These are phyloP conservation scores for Gracilaria vermiculophylla DNA, from an alignment of 23 red algal species.

Conservation along the genomic window DNA sequence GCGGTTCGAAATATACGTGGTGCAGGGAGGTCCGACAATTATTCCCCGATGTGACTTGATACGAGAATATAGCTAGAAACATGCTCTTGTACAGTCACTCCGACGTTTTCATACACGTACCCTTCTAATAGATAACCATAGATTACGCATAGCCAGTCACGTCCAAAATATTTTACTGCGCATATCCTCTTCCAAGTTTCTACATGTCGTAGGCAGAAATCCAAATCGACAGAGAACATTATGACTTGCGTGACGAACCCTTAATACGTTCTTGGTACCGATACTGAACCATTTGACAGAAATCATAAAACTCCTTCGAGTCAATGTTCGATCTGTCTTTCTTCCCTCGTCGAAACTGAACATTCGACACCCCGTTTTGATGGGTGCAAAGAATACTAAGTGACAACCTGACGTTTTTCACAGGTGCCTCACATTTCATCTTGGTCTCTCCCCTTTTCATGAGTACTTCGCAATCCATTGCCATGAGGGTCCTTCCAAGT, in stretches of 20 bases:
- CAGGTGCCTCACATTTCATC: constrained; percentile 62
- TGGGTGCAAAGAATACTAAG: constrained; percentile 60
- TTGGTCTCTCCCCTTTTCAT: constrained; percentile 73
- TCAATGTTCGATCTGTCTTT: constrained; percentile 58
- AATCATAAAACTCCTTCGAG: constrained; percentile 59
- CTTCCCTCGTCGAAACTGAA: constrained; percentile 44
- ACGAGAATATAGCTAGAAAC: neutral
- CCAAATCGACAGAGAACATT: neutral
- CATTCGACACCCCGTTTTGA: constrained; percentile 33
- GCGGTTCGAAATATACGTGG: neutral
- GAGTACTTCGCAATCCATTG: constrained; percentile 61
- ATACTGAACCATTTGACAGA: constrained; percentile 42
- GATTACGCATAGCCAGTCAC: neutral
- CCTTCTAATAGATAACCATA: neutral
- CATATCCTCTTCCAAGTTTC: neutral
- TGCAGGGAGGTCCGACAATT: constrained; percentile 18
- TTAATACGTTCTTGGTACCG: constrained; percentile 51
- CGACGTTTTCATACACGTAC: neutral
- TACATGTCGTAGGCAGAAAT: neutral
- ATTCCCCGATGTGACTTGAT: constrained; percentile 2
- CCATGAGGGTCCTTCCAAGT: constrained; percentile 55
- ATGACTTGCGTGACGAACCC: neutral
- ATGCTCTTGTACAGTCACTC: neutral
- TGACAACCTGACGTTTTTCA: constrained; percentile 44
- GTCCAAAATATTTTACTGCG: constrained; percentile 34